Conservation (phyloP, 148 eudicot genomes). For the Nyssa sinensis region DNA sequence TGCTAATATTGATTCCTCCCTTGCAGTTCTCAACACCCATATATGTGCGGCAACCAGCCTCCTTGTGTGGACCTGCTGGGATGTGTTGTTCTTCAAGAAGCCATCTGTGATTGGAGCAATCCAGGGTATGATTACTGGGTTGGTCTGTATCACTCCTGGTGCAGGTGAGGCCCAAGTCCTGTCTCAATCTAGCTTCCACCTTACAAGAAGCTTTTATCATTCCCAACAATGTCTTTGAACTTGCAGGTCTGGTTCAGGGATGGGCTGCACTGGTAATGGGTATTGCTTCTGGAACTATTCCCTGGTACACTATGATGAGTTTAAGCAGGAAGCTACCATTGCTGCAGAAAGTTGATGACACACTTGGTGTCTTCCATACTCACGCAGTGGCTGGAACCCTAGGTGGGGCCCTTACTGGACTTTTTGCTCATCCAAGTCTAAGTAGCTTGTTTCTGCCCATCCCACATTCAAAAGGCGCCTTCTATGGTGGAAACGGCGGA, state of each 20-base stretch:
- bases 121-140: conserved; percentile 29
- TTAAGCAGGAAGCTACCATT: conserved; percentile 17
- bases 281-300: conserved; percentile 19
- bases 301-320: conserved; percentile 31
- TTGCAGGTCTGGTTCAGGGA: conserved; percentile 21
- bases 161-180: conserved; percentile 16
- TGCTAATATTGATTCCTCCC: conserved; percentile 26
- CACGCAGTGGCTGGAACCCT: conserved; percentile 26
- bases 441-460: conserved; percentile 21
- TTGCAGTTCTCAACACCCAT: conserved; percentile 31
- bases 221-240: background rate
- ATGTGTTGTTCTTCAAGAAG: conserved; percentile 28
- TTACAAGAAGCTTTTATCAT: background rate
- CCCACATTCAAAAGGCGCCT: conserved; percentile 21
- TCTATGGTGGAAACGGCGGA: conserved; percentile 13
- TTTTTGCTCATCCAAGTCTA: conserved; percentile 24
- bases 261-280: conserved; percentile 31
- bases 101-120: conserved; percentile 31
- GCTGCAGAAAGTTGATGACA: conserved; percentile 20
- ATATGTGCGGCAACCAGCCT: conserved; percentile 30
- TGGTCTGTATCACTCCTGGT: conserved; percentile 33
- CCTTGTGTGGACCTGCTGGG: conserved; percentile 28
- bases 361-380: conserved; percentile 29
- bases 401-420: conserved; percentile 24
- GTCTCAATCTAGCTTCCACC: background rate